These are phyloP conservation scores for Debaryomyces coudertii DNA, from an alignment of 1,139 yeast species.

Conservation along the genomic window DNA sequence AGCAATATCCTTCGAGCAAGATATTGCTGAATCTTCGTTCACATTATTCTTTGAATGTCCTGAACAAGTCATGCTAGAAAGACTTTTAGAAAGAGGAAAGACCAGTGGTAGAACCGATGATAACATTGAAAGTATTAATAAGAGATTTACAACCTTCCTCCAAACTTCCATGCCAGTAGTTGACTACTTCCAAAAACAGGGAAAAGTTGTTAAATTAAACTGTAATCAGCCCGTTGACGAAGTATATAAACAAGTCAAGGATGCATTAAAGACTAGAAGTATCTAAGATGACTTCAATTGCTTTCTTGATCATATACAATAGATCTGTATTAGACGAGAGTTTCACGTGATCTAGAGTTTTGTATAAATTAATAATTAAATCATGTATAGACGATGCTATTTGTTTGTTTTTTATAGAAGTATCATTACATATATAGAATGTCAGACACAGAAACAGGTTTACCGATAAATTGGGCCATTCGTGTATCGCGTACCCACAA, in stretches of 20 bases:
- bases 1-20: slow-evolving; percentile 85
- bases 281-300: slow-evolving; percentile 19
- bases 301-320: background rate
- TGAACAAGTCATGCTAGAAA: slow-evolving; percentile 80
- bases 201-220: slow-evolving; percentile 73
- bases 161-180: slow-evolving; percentile 97
- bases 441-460: slow-evolving; percentile 56
- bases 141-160: slow-evolving; percentile 82
- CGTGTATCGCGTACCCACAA: slow-evolving; percentile 78
- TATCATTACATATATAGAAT: slow-evolving; percentile 14
- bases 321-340: background rate
- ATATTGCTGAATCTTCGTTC: slow-evolving; percentile 73
- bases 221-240: slow-evolving; percentile 82
- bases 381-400: background rate
- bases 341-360: background rate
- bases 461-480: slow-evolving; percentile 86
- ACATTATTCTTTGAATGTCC: slow-evolving; percentile 95
- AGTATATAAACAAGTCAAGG: slow-evolving; percentile 73
- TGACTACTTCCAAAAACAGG: slow-evolving; percentile 74
- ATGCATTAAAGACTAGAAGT: slow-evolving; percentile 55
- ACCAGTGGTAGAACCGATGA: slow-evolving; percentile 95
- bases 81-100: slow-evolving; percentile 89
- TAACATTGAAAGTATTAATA: slow-evolving; percentile 84
- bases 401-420: slow-evolving; percentile 1
- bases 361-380: background rate